A percentile compares a stretch with the other conserved stretches of the same genome.
phyloP scores from a whole-genome alignment of 441 rosid species.

The Breynia disticha region DNA sequence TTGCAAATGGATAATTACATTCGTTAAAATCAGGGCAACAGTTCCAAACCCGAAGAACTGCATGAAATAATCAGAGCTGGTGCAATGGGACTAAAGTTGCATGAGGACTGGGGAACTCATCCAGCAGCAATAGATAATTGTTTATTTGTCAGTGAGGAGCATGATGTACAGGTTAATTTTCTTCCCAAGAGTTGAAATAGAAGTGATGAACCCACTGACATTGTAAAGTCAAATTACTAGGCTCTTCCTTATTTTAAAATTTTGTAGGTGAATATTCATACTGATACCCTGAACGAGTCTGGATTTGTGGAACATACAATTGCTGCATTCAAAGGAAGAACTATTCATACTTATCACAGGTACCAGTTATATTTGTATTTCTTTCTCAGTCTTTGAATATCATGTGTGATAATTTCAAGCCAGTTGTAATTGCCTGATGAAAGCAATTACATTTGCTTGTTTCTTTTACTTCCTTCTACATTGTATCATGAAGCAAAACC shows the following conservation, averaged over 20 bases:
- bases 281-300: constrained; percentile 91
- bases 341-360: constrained; percentile 96
- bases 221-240: constrained; percentile 5
- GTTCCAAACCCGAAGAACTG: constrained; percentile 65
- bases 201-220: neutral
- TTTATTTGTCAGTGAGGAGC: constrained; percentile 65
- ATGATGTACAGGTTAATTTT: constrained; percentile 63
- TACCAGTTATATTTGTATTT: constrained; percentile 16
- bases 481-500: too few species aligned
- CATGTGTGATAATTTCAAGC: neutral
- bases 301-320: constrained; percentile 93
- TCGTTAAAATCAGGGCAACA: constrained; percentile 46
- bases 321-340: constrained; percentile 76
- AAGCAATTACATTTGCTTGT: too few species aligned
- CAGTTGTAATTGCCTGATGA: neutral
- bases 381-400: neutral
- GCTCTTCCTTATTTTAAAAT: constrained; percentile 1
- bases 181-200: neutral
- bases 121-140: constrained; percentile 92
- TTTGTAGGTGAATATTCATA: constrained; percentile 82
- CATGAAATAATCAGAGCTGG: constrained; percentile 72
- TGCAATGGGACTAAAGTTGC: constrained; percentile 96
- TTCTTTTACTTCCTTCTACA: too few species aligned
- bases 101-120: constrained; percentile 97
- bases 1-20: too few species aligned